Evolutionary conservation across 371 early-diverging fungal species (phyloP).

Genomic region (Rhizopus arrhizus): DNA sequence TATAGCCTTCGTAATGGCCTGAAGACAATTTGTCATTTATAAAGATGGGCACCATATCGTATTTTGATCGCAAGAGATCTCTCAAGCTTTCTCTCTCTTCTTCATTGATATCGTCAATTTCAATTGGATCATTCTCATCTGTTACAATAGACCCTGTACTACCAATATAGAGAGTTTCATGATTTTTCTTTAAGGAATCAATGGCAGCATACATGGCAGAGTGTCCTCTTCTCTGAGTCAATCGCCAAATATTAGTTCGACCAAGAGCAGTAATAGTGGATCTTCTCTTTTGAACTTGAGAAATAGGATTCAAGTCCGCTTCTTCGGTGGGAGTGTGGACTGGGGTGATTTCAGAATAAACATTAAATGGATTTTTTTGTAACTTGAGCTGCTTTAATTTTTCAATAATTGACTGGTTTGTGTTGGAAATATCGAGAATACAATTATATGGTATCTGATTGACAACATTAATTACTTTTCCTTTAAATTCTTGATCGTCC

Average conservation of each 20-base stretch:
- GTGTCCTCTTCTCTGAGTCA: conserved; percentile 67
- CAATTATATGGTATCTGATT: conserved; percentile 54
- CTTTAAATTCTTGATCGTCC: conserved; percentile 20
- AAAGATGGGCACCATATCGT: conserved; percentile 76
- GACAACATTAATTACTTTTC: conserved; percentile 58
- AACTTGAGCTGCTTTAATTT: background rate
- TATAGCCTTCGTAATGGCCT: conserved; percentile 91
- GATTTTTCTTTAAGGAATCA: conserved; percentile 51
- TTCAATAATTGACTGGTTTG: conserved; percentile 10
- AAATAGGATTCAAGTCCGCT: conserved; percentile 29
- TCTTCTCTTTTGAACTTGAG: conserved; percentile 37
- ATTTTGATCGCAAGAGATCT: conserved; percentile 47
- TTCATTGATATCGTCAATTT: conserved; percentile 25
- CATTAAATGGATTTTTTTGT: conserved; percentile 5
- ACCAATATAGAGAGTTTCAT: conserved; percentile 70
- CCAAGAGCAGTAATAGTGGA: conserved; percentile 34
- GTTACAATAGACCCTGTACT: conserved; percentile 63
- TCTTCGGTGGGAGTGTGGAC: background rate
- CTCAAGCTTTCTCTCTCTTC: conserved; percentile 44
- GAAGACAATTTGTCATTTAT: conserved; percentile 69
- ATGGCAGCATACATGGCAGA: conserved; percentile 84
- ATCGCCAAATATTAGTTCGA: conserved; percentile 37
- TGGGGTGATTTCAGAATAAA: conserved; percentile 2
- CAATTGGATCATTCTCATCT: conserved; percentile 22
- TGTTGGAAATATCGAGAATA: conserved; percentile 3